Conservation (phyloP, 345 rosid species). For the Hypericum androsaemum region DNA sequence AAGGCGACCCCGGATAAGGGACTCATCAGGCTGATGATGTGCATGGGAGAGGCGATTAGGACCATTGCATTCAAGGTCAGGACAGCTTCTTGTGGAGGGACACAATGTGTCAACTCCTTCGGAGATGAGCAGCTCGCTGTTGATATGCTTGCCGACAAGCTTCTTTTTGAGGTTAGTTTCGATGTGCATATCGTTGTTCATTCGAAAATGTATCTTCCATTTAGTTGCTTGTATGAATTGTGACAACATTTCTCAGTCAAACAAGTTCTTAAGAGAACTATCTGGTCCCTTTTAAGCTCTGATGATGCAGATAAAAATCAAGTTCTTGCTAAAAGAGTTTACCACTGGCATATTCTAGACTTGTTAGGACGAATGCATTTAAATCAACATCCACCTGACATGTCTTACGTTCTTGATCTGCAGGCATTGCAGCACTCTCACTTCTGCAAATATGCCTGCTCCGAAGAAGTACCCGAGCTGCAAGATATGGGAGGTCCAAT, state of each 20-base stretch:
- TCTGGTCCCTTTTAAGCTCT: neutral
- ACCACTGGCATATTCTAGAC: too few relatives aligned
- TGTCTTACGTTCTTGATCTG: slow-evolving; percentile 3
- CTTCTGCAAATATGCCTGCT: slow-evolving; percentile 91
- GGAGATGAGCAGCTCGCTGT: slow-evolving; percentile 99
- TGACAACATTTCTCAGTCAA: too few relatives aligned
- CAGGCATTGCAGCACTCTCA: slow-evolving; percentile 89
- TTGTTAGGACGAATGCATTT: too few relatives aligned
- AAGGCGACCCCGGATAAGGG: slow-evolving; percentile 85
- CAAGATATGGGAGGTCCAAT: slow-evolving; percentile 96
- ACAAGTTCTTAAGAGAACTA: too few relatives aligned
- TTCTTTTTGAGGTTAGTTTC: slow-evolving; percentile 67
- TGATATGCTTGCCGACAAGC: slow-evolving; percentile 86
- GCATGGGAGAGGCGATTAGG: slow-evolving; percentile 94
- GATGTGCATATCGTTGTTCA: neutral
- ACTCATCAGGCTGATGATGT: slow-evolving; percentile 56
- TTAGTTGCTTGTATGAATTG: neutral
- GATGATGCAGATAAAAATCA: neutral
- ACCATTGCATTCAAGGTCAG: slow-evolving; percentile 86
- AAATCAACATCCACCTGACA: neutral
- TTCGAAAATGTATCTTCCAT: neutral
- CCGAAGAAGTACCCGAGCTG: slow-evolving; percentile 92
- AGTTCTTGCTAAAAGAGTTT: neutral
- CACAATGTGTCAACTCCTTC: slow-evolving; percentile 83
- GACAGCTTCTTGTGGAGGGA: slow-evolving; percentile 98